Conservation (phyloP, 1,139 yeast genomes). For the Geotrichum aggregatum region DNA sequence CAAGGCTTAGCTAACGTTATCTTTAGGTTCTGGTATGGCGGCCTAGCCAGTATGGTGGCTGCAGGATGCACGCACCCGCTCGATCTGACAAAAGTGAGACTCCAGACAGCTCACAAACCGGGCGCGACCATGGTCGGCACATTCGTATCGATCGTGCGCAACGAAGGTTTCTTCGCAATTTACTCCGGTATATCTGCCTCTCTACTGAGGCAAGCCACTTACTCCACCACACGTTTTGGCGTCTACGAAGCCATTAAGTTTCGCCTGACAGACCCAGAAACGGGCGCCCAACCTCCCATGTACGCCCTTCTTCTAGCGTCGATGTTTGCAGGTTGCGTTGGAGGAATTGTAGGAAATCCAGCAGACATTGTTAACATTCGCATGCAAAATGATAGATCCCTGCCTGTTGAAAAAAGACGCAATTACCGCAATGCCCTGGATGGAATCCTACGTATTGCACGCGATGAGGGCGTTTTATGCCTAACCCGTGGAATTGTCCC, state of each 20-base stretch:
- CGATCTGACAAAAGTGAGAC: conserved; percentile 78
- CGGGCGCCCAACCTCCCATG: conserved; percentile 44
- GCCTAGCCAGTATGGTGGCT: conserved; percentile 44
- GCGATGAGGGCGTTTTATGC: conserved; percentile 57
- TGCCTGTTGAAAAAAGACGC: conserved; percentile 62
- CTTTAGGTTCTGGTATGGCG: conserved; percentile 57
- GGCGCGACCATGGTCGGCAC: conserved; percentile 61
- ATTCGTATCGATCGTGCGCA: conserved; percentile 53
- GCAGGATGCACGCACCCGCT: conserved; percentile 57
- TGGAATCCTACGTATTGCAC: conserved; percentile 59
- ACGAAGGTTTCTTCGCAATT: conserved; percentile 65
- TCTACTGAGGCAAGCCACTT: conserved; percentile 78
- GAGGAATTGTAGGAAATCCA: conserved; percentile 84
- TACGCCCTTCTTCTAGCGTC: conserved; percentile 63
- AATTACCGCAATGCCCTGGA: conserved; percentile 76
- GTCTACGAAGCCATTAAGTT: conserved; percentile 74
- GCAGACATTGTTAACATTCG: conserved; percentile 83
- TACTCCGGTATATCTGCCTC: conserved; percentile 83
- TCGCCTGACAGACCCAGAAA: conserved; percentile 22
- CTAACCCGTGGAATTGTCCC: conserved; percentile 74
- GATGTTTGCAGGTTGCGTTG: conserved; percentile 77
- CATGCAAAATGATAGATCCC: conserved; percentile 82
- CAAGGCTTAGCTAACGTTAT: background rate
- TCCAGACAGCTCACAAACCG: conserved; percentile 60
- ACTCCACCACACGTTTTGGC: conserved; percentile 82